Evolutionary conservation across 2,329 filamentous ascomycete genomes (phyloP), one percentile per base, ranked within the genome.

Genomic region (Botrytis squamosa): DNA sequence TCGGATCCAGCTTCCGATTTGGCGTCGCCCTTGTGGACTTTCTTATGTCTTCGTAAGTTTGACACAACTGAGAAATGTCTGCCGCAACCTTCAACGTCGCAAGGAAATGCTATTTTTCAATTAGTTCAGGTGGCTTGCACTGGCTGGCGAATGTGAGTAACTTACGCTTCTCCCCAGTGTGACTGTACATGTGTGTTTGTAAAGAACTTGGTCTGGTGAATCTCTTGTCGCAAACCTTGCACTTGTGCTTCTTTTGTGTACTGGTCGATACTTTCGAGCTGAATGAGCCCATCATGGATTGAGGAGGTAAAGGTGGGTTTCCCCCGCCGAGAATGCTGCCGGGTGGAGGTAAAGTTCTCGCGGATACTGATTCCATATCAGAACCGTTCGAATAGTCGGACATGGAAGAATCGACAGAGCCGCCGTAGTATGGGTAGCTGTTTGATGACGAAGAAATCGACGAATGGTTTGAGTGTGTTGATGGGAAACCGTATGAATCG

Each of bases 161-260:
- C 94, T 88, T 89, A 97, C 94, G 95, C 86, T 98, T 98, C 84
- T 98, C 95, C 81, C 95, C 95, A 73, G 95, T 98, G 81, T 98
- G 95, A 84, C 94, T 97, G 85, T 98, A 98, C 93, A 98, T 98
- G 82, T 98, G 95, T 46, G 95, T 98, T 82, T 98, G 95, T 57
- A 98, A 84, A 22, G 95, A 98, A 81, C 94, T 97, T 1, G 95
- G 95, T 72, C 95, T 89, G 3, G 95, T 98, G 83, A 98, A 98
- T 62, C 95, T 91, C 88, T 98, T 98, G 84, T 98, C 95, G 86
- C 95, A 98, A 75, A 98, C 93, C 85, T 97, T 98, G 89, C 95
- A 98, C 86, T 98, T 98, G 86, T 98, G 96, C 87, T 98, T 98
- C 90, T 98, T 98, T 82, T 98, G 94, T 16, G 95, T 96, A 84